A percentile compares a stretch with the other conserved stretches of the same genome.
Evolutionary conservation across 2,329 filamentous ascomycete species (phyloP).

Genomic region (Trichoderma sp.): DNA sequence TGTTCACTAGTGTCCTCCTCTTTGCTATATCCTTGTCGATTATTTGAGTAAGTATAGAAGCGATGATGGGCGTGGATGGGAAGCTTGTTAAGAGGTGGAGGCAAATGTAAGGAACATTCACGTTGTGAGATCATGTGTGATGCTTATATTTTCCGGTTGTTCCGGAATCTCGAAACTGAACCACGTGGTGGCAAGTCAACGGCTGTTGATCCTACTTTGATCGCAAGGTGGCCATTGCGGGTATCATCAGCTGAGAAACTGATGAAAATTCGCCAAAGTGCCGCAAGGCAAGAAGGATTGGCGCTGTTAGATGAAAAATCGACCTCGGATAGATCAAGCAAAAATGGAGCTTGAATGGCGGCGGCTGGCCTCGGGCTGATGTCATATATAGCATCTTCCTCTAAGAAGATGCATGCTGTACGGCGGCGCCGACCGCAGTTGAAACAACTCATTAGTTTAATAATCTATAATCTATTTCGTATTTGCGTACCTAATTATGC

Average conservation of each 20-base stretch:
- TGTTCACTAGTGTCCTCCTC: not conserved
- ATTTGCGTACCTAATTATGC: too few species aligned
- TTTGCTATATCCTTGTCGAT: not conserved
- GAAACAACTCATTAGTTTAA: too few species aligned
- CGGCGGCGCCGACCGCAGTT: not conserved
- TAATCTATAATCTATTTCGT: too few species aligned
- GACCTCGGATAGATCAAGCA: not conserved
- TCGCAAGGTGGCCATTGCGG: not conserved
- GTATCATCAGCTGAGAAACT: not conserved
- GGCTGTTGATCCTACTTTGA: not conserved
- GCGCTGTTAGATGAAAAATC: not conserved
- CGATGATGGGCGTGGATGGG: not conserved
- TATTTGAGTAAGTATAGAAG: slow-evolving; percentile 8
- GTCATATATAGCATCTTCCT: not conserved
- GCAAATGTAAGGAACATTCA: not conserved
- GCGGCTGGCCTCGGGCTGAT: not conserved
- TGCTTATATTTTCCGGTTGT: not conserved
- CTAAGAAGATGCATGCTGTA: not conserved
- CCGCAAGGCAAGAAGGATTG: not conserved
- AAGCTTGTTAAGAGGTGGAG: slow-evolving; percentile 12
- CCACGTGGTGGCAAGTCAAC: not conserved
- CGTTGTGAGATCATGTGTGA: not conserved
- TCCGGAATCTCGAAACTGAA: not conserved
- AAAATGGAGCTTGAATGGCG: not conserved
- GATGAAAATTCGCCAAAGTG: not conserved